A percentile compares a stretch with the other conserved stretches of the same genome.
These are phyloP conservation scores for Quercus variabilis DNA, from an alignment of 306 rosid species.

Conservation along the genomic window DNA sequence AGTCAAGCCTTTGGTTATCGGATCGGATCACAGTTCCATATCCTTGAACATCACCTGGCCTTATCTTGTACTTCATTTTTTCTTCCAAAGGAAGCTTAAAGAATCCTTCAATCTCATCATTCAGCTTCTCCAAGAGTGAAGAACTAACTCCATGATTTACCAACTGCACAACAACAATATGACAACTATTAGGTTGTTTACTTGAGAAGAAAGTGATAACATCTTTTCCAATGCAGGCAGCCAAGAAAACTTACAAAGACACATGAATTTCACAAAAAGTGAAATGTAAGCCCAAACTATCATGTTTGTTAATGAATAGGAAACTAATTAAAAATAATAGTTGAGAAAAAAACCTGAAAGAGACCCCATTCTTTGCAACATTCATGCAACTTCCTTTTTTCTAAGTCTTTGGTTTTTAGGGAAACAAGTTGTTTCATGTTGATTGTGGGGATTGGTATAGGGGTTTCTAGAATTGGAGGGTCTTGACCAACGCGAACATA, in stretches of 20 bases:
- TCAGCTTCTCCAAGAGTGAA: constrained; percentile 29
- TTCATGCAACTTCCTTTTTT: constrained; percentile 29
- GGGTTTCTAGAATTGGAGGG: not conserved
- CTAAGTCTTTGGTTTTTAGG: not conserved
- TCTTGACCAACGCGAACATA: constrained; percentile 21
- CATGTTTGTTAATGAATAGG: not conserved
- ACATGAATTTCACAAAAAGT: too few relatives aligned
- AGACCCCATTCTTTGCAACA: constrained; percentile 43
- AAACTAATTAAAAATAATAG: not conserved
- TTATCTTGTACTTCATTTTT: constrained; percentile 30
- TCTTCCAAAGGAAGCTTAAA: constrained; percentile 43
- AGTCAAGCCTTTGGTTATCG: constrained; percentile 38
- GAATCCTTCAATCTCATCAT: constrained; percentile 33
- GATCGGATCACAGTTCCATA: constrained; percentile 28
- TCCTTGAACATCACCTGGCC: constrained; percentile 44
- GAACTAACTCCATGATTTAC: constrained; percentile 46
- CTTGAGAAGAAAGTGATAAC: too few relatives aligned
- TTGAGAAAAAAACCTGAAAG: constrained; percentile 29
- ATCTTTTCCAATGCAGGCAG: too few relatives aligned
- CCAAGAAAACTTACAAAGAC: too few relatives aligned
- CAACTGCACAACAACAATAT: constrained; percentile 23
- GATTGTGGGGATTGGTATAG: constrained; percentile 27
- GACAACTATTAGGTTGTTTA: not conserved
- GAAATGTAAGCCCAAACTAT: too few relatives aligned
- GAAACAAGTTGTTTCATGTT: constrained; percentile 21